Evolutionary conservation across 768 basidiomycete species (phyloP).

Genomic region (Mycena crocata): DNA sequence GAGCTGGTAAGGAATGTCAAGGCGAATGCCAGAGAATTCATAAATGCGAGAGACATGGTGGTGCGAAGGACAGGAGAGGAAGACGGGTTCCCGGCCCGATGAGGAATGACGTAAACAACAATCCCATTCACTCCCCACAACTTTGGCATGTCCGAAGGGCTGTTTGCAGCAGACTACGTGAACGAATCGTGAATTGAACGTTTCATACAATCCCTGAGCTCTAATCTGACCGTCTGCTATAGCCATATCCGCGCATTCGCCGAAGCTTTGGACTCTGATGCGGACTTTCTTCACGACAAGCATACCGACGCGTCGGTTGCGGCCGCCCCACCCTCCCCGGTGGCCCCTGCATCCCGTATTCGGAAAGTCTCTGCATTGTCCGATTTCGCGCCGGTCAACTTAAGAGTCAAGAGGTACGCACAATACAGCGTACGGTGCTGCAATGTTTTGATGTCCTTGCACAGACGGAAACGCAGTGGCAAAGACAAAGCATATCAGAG

Average conservation of each 20-base stretch:
- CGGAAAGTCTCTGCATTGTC: conserved; percentile 86
- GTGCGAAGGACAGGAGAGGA: too few relatives aligned
- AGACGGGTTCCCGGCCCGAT: too few relatives aligned
- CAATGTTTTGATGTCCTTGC: conserved; percentile 34
- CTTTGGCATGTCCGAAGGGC: conserved; percentile 32
- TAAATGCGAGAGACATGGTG: too few relatives aligned
- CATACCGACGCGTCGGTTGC: conserved; percentile 47
- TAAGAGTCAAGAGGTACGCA: conserved; percentile 79
- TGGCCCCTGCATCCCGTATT: conserved; percentile 59
- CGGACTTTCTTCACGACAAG: conserved; percentile 45
- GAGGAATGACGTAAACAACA: too few relatives aligned
- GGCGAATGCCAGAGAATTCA: conserved; percentile 8
- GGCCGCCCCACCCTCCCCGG: conserved; percentile 47
- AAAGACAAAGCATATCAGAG: conserved; percentile 41
- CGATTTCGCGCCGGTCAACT: conserved; percentile 92
- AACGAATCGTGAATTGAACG: conserved; percentile 69
- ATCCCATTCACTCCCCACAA: too few relatives aligned
- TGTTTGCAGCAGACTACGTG: conserved; percentile 69
- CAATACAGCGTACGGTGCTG: conserved; percentile 11
- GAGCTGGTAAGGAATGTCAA: conserved; percentile 17
- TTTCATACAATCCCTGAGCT: conserved; percentile 4
- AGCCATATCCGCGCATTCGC: conserved; percentile 80
- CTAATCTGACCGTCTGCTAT: neutral
- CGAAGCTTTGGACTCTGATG: conserved; percentile 70
- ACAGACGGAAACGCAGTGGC: conserved; percentile 49